Evolutionary conservation across 371 early-diverging fungal species (phyloP), one percentile per base, ranked within the genome.

Genomic region (Syncephalastrum sp.): DNA sequence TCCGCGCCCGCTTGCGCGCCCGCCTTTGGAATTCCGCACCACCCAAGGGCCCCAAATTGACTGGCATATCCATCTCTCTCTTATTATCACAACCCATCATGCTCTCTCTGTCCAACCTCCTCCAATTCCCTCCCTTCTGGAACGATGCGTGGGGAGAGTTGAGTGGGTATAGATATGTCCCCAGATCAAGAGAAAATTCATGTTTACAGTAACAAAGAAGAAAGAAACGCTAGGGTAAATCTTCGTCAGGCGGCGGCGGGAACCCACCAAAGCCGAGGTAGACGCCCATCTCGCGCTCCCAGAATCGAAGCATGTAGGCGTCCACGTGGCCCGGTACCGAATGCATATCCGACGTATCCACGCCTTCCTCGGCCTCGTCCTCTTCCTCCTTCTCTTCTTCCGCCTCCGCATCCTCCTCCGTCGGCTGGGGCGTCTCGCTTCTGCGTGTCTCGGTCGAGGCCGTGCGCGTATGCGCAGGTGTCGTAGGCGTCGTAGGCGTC

Each of bases 261-360:
- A 83, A 44, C 23, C 85, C 81, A 23, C 83, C 84, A 71, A 86
- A 82, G 25, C 87, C 83, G 67, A 83, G 74, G 56, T 81, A 70
- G n/a, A 67, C 64, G 2, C 82, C 84, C 62, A 72, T 61, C 56
- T 86, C 82, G 27, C 77, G 60, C 53, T 87, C 85, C 74, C 80
- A 77, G 47, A 83, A 82, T 25, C 84, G 82, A 17, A 88, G 70
- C 84, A 87, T 88, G 59, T 88, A 89, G 60, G 86, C 81, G 57
- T 89, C 90, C 41, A 89, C 83, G 63, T 86, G 86, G 15, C 83
- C 86, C 25, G 82, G 69, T 27, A 77, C 69, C 8, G 72, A 50
- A 46, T 74, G 69, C 67, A 74, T 67, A 33, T 66, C 67, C 12
- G 51, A 60, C 16, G 73, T 72, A 4, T 67, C 67, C 38, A 33